A percentile compares a stretch with the other conserved stretches of the same genome.
These are phyloP conservation scores for Carnegiea gigantea DNA, from an alignment of 179 eudicot genomes.

Conservation along the genomic window DNA sequence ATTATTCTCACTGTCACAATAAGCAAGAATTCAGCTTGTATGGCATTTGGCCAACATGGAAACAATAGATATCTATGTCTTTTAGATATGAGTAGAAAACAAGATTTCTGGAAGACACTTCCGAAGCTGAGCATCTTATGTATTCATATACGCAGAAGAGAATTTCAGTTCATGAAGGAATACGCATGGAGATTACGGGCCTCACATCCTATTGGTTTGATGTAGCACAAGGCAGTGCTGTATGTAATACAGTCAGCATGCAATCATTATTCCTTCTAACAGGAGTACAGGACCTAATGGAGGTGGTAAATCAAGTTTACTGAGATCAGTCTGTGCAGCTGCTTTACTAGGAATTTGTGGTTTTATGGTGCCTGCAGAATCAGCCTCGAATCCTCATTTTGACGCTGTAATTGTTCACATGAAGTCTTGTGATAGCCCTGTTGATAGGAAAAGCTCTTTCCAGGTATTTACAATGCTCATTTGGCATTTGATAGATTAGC, in stretches of 20 bases:
- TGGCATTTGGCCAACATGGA: not conserved
- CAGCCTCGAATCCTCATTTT: slow-evolving; percentile 87
- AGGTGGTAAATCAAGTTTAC: slow-evolving; percentile 96
- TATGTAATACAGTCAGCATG: slow-evolving; percentile 74
- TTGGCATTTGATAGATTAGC: not conserved
- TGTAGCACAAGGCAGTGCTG: slow-evolving; percentile 79
- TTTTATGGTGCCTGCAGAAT: slow-evolving; percentile 93
- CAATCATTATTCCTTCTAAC: slow-evolving; percentile 85
- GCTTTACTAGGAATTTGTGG: slow-evolving; percentile 96
- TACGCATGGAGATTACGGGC: slow-evolving; percentile 70
- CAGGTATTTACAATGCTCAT: slow-evolving; percentile 49
- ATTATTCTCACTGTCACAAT: too few relatives aligned
- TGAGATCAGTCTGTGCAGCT: slow-evolving; percentile 93
- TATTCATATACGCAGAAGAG: slow-evolving; percentile 44
- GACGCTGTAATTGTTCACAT: slow-evolving; percentile 92
- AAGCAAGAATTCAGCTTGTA: too few relatives aligned
- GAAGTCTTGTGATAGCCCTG: slow-evolving; percentile 99
- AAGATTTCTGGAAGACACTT: not conserved
- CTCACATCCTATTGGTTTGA: slow-evolving; percentile 95
- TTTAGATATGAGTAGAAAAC: not conserved
- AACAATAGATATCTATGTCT: not conserved
- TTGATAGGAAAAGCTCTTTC: slow-evolving; percentile 97
- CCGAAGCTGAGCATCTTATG: not conserved
- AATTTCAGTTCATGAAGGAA: slow-evolving; percentile 31
- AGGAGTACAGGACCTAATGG: slow-evolving; percentile 99